Evolutionary conservation across 164 flowering plant genomes (phyloP).

Genomic region (Piper betle): DNA sequence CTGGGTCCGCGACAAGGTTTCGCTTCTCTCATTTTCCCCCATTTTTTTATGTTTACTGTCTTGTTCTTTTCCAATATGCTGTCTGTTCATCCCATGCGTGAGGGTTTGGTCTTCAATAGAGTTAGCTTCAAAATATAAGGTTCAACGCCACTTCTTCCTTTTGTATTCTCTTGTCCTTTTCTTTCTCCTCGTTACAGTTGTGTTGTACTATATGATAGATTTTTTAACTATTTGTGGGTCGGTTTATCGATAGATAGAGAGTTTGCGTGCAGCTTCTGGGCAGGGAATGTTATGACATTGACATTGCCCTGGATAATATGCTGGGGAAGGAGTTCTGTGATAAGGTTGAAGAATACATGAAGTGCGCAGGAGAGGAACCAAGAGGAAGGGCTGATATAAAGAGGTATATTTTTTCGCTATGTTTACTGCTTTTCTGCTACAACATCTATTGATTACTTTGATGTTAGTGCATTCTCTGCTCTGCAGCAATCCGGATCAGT

Average conservation of each 20-base stretch:
- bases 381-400: constrained; percentile 58
- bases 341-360: constrained; percentile 59
- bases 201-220: neutral
- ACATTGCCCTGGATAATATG: constrained; percentile 89
- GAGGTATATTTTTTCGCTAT: constrained; percentile 20
- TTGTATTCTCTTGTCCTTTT: neutral
- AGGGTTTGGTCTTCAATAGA: neutral
- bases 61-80: neutral
- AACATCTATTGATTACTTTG: neutral
- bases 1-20: constrained; percentile 97
- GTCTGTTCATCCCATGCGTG: no score
- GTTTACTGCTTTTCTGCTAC: neutral
- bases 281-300: constrained; percentile 81
- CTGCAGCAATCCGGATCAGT: constrained; percentile 95
- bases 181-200: no score
- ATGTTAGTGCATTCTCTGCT: constrained; percentile 3
- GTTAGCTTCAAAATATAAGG: no score
- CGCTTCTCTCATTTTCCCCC: neutral
- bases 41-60: neutral
- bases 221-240: neutral
- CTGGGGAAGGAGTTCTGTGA: constrained; percentile 78
- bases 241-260: neutral
- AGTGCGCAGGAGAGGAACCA: constrained; percentile 41
- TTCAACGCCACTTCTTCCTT: neutral
- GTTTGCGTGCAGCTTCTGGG: constrained; percentile 51